Base-by-base conservation (phyloP, 805 yeast genomes). In the Pichia eremophila region DNA sequence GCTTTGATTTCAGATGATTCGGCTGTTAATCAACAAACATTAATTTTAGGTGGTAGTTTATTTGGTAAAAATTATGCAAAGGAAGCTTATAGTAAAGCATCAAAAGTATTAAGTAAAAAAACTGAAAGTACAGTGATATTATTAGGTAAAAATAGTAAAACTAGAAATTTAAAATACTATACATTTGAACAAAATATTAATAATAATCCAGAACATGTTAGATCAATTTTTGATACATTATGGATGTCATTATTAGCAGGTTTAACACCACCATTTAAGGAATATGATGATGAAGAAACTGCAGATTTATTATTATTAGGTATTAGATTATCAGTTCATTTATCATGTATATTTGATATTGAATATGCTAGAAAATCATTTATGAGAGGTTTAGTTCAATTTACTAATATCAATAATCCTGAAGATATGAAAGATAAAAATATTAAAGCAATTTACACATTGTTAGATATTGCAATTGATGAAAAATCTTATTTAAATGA, bases 241-340 rank as follows among this genome's bases (percentile, higher is more conserved):
- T 93, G 99, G 99, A 90, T 95, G 96, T 88, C 97, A 0, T 78
- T 93, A 43, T 72, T 93, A 54, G 98, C 98, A 8, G 97, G 95
- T 0, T 72, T 93, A 44, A 89, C 97, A 0, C 91, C 95, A 4
- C 95, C 96, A 7, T 89, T 90, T 70, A 88, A 84, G 60, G 96
- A 88, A 47, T 81, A 83, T 52, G 89, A 85, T 55, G 93, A 86
- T 55, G 75, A 73, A 19, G 88, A 82, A 46, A 75, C 84, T 11
- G 76, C 85, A 5, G 75, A 71, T 44, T 66, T 75, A 9, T 83
- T 96, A 55, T 67, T 93, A 46, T 96, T 87, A 54, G 99, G 99
- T 22, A 77, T 93, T 54, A 82, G 82, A 57, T 68, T 88, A 35
- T 81, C 96, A 1, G 81, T 89, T 45, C 80, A 83, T 43, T 85